These are phyloP conservation scores for Cyclotella distinguenda DNA, from an alignment of 108 stramenopile genomes.

Conservation along the genomic window DNA sequence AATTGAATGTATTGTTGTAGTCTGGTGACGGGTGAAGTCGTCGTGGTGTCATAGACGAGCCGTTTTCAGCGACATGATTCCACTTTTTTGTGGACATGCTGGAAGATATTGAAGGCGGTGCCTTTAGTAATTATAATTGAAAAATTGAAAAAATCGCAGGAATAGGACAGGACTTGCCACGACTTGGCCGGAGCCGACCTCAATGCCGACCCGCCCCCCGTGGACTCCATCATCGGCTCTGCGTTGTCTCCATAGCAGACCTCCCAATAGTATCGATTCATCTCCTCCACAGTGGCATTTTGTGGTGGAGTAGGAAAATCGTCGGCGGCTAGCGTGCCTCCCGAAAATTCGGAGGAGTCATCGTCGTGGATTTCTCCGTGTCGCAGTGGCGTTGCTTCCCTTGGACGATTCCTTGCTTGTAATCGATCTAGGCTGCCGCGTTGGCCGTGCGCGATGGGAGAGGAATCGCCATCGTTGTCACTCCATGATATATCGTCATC, in stretches of 20 bases:
- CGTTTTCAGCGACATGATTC: not conserved
- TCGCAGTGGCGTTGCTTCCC: too few species aligned
- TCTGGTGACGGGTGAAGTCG: slow-evolving; percentile 15
- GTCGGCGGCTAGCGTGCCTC: slow-evolving; percentile 26
- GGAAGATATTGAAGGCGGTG: not conserved
- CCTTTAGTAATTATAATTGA: not conserved
- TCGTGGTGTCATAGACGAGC: slow-evolving; percentile 41
- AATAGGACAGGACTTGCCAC: slow-evolving; percentile 20
- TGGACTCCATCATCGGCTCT: not conserved
- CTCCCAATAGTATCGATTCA: slow-evolving; percentile 49
- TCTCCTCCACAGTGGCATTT: slow-evolving; percentile 35
- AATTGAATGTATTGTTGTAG: not conserved
- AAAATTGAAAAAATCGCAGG: not conserved
- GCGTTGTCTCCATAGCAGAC: slow-evolving; percentile 40
- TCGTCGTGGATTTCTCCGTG: slow-evolving; percentile 7
- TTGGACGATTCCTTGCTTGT: too few species aligned
- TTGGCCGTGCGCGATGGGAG: too few species aligned
- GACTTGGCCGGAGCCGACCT: slow-evolving; percentile 33
- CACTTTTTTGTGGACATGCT: slow-evolving; percentile 47
- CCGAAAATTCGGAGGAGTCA: slow-evolving; percentile 28
- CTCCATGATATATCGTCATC: too few species aligned
- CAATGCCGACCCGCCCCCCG: not conserved
- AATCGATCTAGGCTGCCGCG: too few species aligned
- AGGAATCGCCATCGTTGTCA: too few species aligned
- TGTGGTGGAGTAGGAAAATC: slow-evolving; percentile 23